Evolutionary conservation across 495 filamentous ascomycete species (phyloP).

Genomic region (Trichoderma gamsii): DNA sequence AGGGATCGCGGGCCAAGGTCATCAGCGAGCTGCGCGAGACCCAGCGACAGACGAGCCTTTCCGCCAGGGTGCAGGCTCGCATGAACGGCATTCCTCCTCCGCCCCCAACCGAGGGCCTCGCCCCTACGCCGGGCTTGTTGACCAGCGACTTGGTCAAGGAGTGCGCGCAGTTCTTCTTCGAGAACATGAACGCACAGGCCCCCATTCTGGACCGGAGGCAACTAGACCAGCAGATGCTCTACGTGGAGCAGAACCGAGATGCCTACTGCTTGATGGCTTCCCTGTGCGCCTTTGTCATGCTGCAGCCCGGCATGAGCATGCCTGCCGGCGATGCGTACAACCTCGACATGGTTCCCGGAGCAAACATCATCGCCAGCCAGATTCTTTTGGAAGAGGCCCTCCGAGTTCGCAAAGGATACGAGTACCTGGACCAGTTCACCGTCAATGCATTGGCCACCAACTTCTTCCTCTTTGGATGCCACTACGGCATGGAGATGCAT

Average conservation of each 20-base stretch:
- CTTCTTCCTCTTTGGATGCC: constrained; percentile 73
- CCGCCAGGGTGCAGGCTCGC: constrained; percentile 42
- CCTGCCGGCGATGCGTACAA: constrained; percentile 48
- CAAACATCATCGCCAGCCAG: constrained; percentile 49
- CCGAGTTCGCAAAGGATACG: constrained; percentile 65
- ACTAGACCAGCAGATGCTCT: constrained; percentile 57
- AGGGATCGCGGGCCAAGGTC: constrained; percentile 74
- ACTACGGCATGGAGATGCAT: constrained; percentile 65
- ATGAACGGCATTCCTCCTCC: constrained; percentile 39
- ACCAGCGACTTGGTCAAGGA: constrained; percentile 55
- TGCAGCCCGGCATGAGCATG: constrained; percentile 69
- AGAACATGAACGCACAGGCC: constrained; percentile 75
- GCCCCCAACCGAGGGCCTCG: constrained; percentile 38
- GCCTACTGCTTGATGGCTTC: constrained; percentile 75
- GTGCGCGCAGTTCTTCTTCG: constrained; percentile 79
- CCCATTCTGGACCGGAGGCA: constrained; percentile 68
- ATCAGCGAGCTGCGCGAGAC: constrained; percentile 69
- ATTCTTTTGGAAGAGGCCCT: constrained; percentile 71
- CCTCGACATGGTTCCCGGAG: constrained; percentile 47
- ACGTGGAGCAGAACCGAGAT: constrained; percentile 59
- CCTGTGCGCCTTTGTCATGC: constrained; percentile 77
- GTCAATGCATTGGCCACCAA: constrained; percentile 67
- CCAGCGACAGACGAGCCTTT: constrained; percentile 54
- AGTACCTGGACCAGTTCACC: constrained; percentile 64
- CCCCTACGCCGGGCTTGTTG: constrained; percentile 52